Conservation (phyloP, 345 rosid genomes). For the Citrus mangshanensis region DNA sequence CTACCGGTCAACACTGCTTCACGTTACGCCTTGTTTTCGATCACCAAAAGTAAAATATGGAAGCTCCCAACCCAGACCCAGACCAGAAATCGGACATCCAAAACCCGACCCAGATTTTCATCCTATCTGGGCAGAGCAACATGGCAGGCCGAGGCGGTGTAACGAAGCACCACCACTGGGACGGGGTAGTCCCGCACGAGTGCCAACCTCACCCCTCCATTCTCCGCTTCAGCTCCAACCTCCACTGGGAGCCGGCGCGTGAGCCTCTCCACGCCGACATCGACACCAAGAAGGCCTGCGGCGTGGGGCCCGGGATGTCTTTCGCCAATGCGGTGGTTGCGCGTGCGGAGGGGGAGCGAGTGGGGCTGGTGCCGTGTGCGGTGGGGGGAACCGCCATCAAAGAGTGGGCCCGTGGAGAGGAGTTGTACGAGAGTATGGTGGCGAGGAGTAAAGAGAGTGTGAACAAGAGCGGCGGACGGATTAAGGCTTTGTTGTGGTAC, state of each 20-base stretch:
- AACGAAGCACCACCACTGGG: conserved; percentile 57
- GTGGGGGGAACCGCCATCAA: conserved; percentile 85
- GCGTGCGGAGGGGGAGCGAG: conserved; percentile 4
- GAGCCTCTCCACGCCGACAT: conserved; percentile 86
- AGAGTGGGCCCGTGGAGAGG: conserved; percentile 76
- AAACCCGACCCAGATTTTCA: conserved; percentile 48
- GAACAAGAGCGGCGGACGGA: conserved; percentile 49
- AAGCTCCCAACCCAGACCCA: background rate
- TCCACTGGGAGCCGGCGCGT: conserved; percentile 62
- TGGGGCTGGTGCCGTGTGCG: conserved; percentile 82
- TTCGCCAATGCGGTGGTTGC: conserved; percentile 59
- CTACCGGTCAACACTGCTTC: background rate
- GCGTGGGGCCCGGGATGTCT: conserved; percentile 89
- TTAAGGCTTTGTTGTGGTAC: conserved; percentile 78
- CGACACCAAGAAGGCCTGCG: conserved; percentile 65
- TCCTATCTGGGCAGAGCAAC: conserved; percentile 94
- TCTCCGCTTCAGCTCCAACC: conserved; percentile 60
- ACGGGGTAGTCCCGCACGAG: conserved; percentile 59
- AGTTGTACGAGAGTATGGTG: conserved; percentile 69
- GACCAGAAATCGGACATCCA: background rate
- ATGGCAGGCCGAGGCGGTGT: conserved; percentile 94
- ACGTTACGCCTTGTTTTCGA: background rate
- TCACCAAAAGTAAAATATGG: conserved; percentile 2
- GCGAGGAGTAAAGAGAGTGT: conserved; percentile 57
- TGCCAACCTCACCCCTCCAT: conserved; percentile 51